phyloP scores from a whole-genome alignment of 2,329 filamentous ascomycete genomes.

The Stachybotrys elegans region DNA sequence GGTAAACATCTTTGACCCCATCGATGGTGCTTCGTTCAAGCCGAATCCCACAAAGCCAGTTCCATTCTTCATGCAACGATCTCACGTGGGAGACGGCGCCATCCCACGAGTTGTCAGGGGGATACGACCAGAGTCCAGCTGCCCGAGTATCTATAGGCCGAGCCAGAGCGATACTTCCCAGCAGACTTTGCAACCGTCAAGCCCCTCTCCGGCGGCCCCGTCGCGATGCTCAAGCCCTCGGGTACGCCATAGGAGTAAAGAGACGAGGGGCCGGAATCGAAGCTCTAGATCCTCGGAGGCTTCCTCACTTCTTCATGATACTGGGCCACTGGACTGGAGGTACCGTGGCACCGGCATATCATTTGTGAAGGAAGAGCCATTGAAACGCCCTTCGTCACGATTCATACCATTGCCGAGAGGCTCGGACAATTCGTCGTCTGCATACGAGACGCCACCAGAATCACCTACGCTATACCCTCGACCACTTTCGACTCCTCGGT shows the following conservation, averaged over 20 bases:
- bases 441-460: constrained; percentile 25
- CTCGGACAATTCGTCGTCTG: constrained; percentile 16
- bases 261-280: background rate
- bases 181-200: too few species aligned
- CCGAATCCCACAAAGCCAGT: constrained; percentile 47
- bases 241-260: too few species aligned
- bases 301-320: constrained; percentile 3
- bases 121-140: too few species aligned
- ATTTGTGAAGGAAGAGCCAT: constrained; percentile 31
- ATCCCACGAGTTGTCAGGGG: too few species aligned
- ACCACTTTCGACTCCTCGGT: too few species aligned
- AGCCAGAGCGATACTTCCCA: too few species aligned
- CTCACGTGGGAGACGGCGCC: background rate
- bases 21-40: constrained; percentile 40
- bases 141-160: too few species aligned
- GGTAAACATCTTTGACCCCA: constrained; percentile 44
- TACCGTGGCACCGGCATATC: background rate
- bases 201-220: too few species aligned
- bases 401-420: constrained; percentile 13
- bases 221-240: too few species aligned
- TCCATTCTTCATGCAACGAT: constrained; percentile 38
- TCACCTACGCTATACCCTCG: too few species aligned
- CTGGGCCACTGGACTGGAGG: constrained; percentile 6
- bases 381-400: constrained; percentile 33
- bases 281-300: background rate